Conservation (phyloP, 768 basidiomycete species). For the Phlebiopsis gigantea region DNA sequence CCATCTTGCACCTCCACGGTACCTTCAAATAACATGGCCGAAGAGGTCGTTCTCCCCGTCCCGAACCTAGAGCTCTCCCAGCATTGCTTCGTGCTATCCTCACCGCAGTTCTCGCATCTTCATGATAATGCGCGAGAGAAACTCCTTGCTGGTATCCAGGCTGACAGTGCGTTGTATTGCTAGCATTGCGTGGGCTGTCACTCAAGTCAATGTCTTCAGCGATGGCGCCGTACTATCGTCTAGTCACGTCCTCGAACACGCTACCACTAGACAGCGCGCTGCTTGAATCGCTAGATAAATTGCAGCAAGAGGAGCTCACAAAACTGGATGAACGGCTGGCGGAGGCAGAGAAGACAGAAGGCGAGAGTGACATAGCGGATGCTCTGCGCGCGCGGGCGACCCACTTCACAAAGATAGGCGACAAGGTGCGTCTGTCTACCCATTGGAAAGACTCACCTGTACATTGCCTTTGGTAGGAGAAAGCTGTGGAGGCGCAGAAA, state of each 20-base stretch:
- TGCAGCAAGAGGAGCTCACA: constrained; percentile 68
- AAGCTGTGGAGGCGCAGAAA: constrained; percentile 75
- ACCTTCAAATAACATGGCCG: constrained; percentile 49
- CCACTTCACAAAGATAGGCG: constrained; percentile 85
- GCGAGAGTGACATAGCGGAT: constrained; percentile 91
- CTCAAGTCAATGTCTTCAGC: constrained; percentile 41
- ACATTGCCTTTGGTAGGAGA: constrained; percentile 46
- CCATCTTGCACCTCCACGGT: background rate
- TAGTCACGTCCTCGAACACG: constrained; percentile 45
- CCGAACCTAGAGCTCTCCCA: constrained; percentile 84
- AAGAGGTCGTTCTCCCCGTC: constrained; percentile 79
- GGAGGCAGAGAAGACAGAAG: constrained; percentile 87
- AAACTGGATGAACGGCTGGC: constrained; percentile 72
- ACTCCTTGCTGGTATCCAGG: constrained; percentile 69
- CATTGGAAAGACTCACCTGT: background rate
- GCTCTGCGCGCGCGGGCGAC: constrained; percentile 78
- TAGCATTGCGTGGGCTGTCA: too few species aligned
- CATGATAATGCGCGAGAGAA: constrained; percentile 62
- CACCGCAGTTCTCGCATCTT: constrained; percentile 51
- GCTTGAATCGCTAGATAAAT: constrained; percentile 54
- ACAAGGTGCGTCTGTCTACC: constrained; percentile 41
- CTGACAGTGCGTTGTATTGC: constrained; percentile 56
- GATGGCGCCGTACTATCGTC: constrained; percentile 82
- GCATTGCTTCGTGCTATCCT: constrained; percentile 69
- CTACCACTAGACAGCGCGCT: constrained; percentile 48